These are phyloP conservation scores for Dalechampia spathulata DNA, from an alignment of 441 rosid genomes.

Conservation along the genomic window DNA sequence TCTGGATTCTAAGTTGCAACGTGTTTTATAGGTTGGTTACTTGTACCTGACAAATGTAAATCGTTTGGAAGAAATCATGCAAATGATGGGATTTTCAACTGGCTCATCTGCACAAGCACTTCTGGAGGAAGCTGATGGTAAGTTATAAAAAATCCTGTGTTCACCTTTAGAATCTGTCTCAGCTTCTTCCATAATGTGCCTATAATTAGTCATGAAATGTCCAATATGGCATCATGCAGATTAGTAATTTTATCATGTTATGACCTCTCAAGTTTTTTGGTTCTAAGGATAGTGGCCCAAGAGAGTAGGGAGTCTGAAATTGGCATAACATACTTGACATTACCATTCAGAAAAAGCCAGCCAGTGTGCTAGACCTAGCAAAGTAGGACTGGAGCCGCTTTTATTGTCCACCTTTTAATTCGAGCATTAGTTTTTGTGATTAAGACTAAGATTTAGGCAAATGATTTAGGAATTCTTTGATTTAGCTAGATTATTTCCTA, in stretches of 20 bases:
- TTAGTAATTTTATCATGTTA: not conserved
- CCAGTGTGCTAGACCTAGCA: too few relatives aligned
- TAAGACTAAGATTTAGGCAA: too few relatives aligned
- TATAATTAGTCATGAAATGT: not conserved
- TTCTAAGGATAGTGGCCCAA: not conserved
- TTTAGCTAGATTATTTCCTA: too few relatives aligned
- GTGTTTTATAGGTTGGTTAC: conserved; percentile 52
- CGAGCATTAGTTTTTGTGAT: too few relatives aligned
- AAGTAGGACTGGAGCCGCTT: too few relatives aligned
- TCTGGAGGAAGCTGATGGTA: conserved; percentile 31
- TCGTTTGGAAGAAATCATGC: conserved; percentile 76
- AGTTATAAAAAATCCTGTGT: conserved; percentile 12
- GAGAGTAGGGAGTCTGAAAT: not conserved
- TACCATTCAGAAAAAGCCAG: not conserved
- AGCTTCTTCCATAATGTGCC: not conserved
- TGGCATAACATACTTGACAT: not conserved
- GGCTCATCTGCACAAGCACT: conserved; percentile 41
- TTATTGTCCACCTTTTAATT: too few relatives aligned
- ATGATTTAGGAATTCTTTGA: too few relatives aligned
- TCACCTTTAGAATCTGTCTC: not conserved
- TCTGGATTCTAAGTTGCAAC: conserved; percentile 4
- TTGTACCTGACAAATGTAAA: conserved; percentile 60
- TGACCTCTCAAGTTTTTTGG: not conserved
- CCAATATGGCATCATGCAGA: not conserved
- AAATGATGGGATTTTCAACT: conserved; percentile 64